Conservation (phyloP, 2,329 filamentous ascomycete species). For the Sarocladium oryzae region DNA sequence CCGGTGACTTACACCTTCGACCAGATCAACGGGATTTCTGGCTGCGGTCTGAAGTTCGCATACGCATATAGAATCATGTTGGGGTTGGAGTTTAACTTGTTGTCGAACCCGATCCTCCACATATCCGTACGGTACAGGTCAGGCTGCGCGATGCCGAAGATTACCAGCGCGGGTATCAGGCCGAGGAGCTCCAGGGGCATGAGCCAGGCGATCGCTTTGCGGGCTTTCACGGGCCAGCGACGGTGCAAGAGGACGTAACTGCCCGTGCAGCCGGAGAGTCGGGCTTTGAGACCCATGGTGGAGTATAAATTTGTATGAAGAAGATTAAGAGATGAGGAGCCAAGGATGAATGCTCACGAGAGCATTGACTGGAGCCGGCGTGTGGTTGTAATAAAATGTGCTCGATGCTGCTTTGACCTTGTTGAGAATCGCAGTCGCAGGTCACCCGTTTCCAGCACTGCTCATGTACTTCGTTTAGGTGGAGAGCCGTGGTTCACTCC, state of each 20-base stretch:
- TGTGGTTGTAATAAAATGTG: not conserved
- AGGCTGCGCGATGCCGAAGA: slow-evolving; percentile 68
- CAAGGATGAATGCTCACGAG: not conserved
- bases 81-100: slow-evolving; percentile 70
- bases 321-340: not conserved
- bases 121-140: slow-evolving; percentile 65
- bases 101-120: slow-evolving; percentile 65
- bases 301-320: not conserved
- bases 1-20: slow-evolving; percentile 59
- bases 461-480: not conserved
- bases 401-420: not conserved
- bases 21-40: slow-evolving; percentile 64
- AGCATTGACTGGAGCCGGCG: not conserved
- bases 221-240: slow-evolving; percentile 45
- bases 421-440: not conserved
- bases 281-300: slow-evolving; percentile 19
- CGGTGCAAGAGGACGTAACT: slow-evolving; percentile 52
- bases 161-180: slow-evolving; percentile 58
- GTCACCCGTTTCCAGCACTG: not conserved
- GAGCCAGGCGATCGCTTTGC: slow-evolving; percentile 52
- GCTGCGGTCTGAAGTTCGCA: slow-evolving; percentile 61
- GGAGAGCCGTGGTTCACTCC: not conserved
- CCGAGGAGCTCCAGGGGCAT: slow-evolving; percentile 61
- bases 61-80: slow-evolving; percentile 64
- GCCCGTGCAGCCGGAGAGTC: slow-evolving; percentile 2